Conservation (phyloP, 1,284 basidiomycete genomes). For the Fistulina hepatica region DNA sequence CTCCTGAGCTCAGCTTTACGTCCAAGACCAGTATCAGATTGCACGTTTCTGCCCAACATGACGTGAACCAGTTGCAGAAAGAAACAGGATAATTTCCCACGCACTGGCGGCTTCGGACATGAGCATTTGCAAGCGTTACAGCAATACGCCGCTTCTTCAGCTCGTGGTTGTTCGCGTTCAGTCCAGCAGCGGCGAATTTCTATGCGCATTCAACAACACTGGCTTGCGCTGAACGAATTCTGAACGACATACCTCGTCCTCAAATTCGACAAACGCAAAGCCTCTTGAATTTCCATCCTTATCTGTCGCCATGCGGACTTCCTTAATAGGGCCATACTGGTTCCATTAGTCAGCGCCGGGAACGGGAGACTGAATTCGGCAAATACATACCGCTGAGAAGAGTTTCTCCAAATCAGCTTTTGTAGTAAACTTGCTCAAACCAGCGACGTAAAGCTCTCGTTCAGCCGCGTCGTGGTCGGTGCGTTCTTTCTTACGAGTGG, state of each 20-base stretch:
- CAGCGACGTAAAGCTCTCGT: conserved; percentile 78
- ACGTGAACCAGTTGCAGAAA: background rate
- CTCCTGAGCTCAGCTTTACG: conserved; percentile 52
- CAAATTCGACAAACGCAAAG: conserved; percentile 91
- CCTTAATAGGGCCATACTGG: conserved; percentile 75
- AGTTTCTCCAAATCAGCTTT: conserved; percentile 66
- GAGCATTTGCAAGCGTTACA: conserved; percentile 71
- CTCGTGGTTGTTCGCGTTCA: conserved; percentile 76
- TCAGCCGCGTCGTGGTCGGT: conserved; percentile 78
- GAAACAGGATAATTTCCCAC: conserved; percentile 8
- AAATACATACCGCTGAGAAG: conserved; percentile 53
- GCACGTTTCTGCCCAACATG: conserved; percentile 25
- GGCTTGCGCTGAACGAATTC: conserved; percentile 1
- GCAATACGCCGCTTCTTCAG: conserved; percentile 77
- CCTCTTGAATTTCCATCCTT: conserved; percentile 68
- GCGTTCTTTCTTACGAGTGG: conserved; percentile 77
- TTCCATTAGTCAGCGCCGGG: conserved; percentile 9
- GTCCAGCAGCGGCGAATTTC: conserved; percentile 61
- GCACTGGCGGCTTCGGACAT: conserved; percentile 50
- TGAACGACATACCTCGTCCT: conserved; percentile 49
- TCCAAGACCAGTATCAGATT: conserved; percentile 45
- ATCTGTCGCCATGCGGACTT: conserved; percentile 69
- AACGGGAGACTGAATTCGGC: background rate
- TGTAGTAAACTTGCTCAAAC: conserved; percentile 65
- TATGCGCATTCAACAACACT: conserved; percentile 26